phyloP scores from a whole-genome alignment of 1,284 basidiomycete genomes.

The Peniophora sp. region DNA sequence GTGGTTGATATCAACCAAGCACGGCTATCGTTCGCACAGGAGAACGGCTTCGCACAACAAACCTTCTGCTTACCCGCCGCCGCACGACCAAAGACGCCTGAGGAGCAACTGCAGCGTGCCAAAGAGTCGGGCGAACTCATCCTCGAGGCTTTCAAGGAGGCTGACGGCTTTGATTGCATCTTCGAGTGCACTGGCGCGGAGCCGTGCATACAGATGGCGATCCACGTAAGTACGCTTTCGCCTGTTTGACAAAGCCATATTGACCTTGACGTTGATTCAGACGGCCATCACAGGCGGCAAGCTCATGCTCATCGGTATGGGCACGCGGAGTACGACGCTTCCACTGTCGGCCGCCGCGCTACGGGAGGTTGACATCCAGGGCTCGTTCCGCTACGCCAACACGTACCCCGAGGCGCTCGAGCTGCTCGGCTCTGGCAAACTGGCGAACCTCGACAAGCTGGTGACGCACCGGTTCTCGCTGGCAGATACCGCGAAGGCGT shows the following conservation, averaged over 20 bases:
- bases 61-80: conserved; percentile 59
- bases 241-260: conserved; percentile 6
- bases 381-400: conserved; percentile 86
- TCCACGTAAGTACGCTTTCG: conserved; percentile 52
- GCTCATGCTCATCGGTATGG: conserved; percentile 94
- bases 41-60: conserved; percentile 70
- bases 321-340: conserved; percentile 72
- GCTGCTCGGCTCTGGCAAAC: conserved; percentile 63
- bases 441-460: conserved; percentile 63
- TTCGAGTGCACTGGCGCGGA: conserved; percentile 96
- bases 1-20: conserved; percentile 82
- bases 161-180: conserved; percentile 84
- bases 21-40: conserved; percentile 70
- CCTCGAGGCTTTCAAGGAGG: conserved; percentile 50
- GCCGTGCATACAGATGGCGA: conserved; percentile 80
- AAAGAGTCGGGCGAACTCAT: conserved; percentile 50
- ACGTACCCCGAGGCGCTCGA: conserved; percentile 81
- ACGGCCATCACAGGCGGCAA: conserved; percentile 79
- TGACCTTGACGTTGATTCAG: conserved; percentile 28
- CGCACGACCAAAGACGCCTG: conserved; percentile 40
- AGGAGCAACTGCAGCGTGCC: conserved; percentile 61
- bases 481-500: conserved; percentile 61
- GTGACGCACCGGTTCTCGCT: conserved; percentile 77
- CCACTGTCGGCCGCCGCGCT: conserved; percentile 78
- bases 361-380: conserved; percentile 90